These are phyloP conservation scores for Eucalyptus dawsonii DNA, from an alignment of 345 rosid genomes.

Conservation along the genomic window DNA sequence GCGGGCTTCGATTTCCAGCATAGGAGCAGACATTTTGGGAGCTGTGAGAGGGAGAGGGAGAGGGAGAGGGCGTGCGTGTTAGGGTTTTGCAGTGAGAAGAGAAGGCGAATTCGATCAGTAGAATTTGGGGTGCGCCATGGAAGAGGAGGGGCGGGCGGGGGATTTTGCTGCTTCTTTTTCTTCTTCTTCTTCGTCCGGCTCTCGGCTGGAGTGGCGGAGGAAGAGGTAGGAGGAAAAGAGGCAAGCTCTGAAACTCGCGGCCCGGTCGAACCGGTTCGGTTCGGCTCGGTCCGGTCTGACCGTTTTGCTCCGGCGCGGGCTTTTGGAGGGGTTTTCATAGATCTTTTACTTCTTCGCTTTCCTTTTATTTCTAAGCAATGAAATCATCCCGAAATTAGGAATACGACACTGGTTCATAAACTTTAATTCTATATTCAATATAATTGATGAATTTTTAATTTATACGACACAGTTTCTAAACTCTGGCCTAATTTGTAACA, in stretches of 20 bases:
- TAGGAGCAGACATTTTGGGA: constrained; percentile 31
- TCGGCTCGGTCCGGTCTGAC: not conserved
- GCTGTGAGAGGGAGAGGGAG: not conserved
- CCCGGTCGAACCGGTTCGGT: not conserved
- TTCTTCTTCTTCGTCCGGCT: not conserved
- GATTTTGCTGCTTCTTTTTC: not conserved
- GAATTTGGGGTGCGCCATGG: not conserved
- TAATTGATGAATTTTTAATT: not conserved
- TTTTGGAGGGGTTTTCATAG: not conserved
- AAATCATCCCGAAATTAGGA: no score
- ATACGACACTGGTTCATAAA: rapidly evolving
- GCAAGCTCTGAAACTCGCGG: rapidly evolving
- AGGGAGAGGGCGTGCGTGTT: not conserved
- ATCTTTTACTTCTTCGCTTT: no score
- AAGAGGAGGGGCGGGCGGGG: not conserved
- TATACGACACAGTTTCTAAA: rapidly evolving
- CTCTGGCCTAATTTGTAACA: rapidly evolving
- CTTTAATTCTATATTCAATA: rapidly evolving
- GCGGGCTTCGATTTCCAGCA: constrained; percentile 91
- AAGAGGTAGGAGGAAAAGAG: not conserved
- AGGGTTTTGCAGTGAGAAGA: not conserved
- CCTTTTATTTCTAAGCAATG: not conserved
- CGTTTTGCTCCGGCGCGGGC: not conserved
- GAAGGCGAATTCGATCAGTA: not conserved
- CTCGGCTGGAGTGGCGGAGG: not conserved